Conservation (phyloP, 495 filamentous ascomycete genomes). For the Hyaloscypha finlandica region DNA sequence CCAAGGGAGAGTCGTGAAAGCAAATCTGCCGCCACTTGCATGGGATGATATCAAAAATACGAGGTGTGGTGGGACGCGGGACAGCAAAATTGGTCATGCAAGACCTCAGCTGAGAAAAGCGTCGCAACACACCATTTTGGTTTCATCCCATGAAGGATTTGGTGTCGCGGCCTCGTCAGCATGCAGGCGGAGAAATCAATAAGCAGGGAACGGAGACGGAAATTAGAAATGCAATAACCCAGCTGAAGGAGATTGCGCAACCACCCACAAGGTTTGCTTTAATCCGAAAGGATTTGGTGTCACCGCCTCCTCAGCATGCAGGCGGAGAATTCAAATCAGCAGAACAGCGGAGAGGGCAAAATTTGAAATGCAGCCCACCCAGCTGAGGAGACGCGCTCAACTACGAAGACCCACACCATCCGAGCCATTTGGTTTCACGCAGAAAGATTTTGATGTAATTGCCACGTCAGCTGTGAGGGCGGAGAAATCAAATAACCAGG, state of each 20-base stretch:
- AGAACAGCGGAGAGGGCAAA: not conserved
- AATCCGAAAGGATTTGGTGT: no score
- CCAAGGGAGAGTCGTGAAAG: not conserved
- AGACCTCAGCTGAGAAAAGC: not conserved
- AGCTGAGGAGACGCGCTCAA: no score
- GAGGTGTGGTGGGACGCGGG: not conserved
- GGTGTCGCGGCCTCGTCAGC: not conserved
- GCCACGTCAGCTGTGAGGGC: no score
- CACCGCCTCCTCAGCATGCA: not conserved
- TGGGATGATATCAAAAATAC: not conserved
- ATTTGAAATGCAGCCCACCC: no score
- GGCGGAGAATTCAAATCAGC: not conserved
- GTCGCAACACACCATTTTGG: not conserved
- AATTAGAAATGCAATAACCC: no score
- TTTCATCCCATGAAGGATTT: not conserved
- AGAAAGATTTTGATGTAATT: no score
- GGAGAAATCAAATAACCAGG: no score
- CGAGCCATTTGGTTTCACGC: no score
- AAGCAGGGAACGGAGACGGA: not conserved
- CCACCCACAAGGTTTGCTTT: no score
- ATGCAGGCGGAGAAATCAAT: not conserved
- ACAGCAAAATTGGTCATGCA: not conserved
- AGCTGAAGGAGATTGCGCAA: no score
- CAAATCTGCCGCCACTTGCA: not conserved
- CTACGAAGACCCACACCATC: no score